A percentile compares a stretch with the other conserved stretches of the same genome.
Evolutionary conservation across 139 green algal genomes (phyloP).

Genomic region (Eudorina sp.): DNA sequence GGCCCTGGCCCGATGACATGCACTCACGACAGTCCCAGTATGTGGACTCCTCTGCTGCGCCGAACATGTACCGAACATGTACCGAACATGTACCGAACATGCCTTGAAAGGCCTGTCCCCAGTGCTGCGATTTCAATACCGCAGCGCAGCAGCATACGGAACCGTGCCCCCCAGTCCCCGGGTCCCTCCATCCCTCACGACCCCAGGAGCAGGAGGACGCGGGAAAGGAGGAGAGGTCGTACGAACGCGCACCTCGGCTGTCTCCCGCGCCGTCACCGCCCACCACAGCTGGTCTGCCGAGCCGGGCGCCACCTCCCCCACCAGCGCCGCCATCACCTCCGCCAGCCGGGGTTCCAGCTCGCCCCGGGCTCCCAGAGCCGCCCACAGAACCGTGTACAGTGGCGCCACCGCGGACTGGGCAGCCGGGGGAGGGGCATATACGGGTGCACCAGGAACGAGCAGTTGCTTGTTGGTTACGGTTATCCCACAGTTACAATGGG

Average conservation of each 20-base stretch:
- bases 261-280: conserved; percentile 5
- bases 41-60: too few species aligned
- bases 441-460: background rate
- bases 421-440: background rate
- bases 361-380: conserved; percentile 41
- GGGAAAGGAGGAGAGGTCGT: too few species aligned
- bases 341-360: conserved; percentile 49
- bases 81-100: background rate
- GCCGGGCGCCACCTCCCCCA: conserved; percentile 44
- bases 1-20: too few species aligned
- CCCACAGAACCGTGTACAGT: conserved; percentile 55
- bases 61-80: background rate
- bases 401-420: conserved; percentile 52
- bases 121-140: background rate
- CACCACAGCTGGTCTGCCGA: conserved; percentile 55
- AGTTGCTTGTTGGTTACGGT: background rate
- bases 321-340: conserved; percentile 57
- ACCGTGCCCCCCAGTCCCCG: too few species aligned
- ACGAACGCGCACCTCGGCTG: conserved; percentile 15
- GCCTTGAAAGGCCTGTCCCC: background rate
- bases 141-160: background rate
- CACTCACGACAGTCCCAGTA: too few species aligned
- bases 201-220: too few species aligned
- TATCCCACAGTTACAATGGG: background rate
- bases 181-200: background rate